Evolutionary conservation across 352 stramenopile genomes (phyloP).

Genomic region (Globisporangium iwayamae): DNA sequence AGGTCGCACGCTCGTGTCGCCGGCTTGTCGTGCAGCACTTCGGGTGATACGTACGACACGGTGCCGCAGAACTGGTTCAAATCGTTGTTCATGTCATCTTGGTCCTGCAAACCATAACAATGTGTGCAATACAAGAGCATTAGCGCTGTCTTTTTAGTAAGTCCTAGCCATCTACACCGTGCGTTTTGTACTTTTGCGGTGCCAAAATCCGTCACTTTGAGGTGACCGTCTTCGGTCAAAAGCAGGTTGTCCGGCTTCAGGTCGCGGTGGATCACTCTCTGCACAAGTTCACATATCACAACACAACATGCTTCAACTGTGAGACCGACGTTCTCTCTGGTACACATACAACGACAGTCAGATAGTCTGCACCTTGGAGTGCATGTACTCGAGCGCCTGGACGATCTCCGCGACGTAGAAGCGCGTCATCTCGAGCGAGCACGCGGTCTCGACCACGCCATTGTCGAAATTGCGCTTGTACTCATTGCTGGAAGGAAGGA

Average conservation of each 20-base stretch:
- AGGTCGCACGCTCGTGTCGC: constrained; percentile 81
- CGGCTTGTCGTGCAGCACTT: constrained; percentile 85
- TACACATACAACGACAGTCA: not conserved
- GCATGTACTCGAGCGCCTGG: constrained; percentile 93
- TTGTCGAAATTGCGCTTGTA: constrained; percentile 52
- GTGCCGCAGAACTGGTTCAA: constrained; percentile 86
- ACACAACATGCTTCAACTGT: not conserved
- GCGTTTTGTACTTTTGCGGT: constrained; percentile 60
- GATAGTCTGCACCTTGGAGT: constrained; percentile 62
- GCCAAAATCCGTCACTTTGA: constrained; percentile 91
- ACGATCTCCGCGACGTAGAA: constrained; percentile 94
- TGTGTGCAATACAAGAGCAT: not conserved
- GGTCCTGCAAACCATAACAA: constrained; percentile 34
- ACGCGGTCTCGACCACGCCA: constrained; percentile 57
- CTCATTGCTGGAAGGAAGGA: constrained; percentile 26
- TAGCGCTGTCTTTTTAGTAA: too few species aligned
- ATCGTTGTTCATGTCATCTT: constrained; percentile 55
- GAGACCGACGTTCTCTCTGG: not conserved
- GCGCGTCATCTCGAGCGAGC: constrained; percentile 72
- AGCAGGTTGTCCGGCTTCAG: constrained; percentile 93
- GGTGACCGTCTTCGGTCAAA: constrained; percentile 71
- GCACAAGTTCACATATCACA: constrained; percentile 7
- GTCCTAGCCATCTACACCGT: not conserved
- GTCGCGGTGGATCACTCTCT: constrained; percentile 95
- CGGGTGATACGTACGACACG: constrained; percentile 89